Conservation (phyloP, 129 eudicot genomes). For the Helianthus tuberosus region DNA sequence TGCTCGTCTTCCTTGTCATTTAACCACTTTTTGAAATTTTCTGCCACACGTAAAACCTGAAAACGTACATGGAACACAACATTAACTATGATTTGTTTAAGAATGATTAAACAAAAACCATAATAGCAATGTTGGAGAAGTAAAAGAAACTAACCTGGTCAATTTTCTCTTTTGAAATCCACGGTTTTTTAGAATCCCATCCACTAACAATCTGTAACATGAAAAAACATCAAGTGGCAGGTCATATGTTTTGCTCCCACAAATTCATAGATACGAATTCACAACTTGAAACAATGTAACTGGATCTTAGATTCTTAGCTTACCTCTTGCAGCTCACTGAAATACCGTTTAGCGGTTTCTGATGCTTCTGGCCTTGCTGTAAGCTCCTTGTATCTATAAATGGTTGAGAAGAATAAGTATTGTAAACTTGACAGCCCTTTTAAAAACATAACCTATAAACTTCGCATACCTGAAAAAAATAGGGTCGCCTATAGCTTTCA, state of each 20-base stretch:
- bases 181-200: constrained; percentile 85
- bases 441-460: constrained; percentile 3
- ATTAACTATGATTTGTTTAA: not conserved
- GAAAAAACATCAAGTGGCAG: not conserved
- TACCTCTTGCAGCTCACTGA: constrained; percentile 81
- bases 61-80: constrained; percentile 14
- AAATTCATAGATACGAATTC: not conserved
- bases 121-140: not conserved
- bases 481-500: constrained; percentile 93
- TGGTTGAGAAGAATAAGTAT: constrained; percentile 22
- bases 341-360: constrained; percentile 62
- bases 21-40: constrained; percentile 80
- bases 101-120: not conserved
- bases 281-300: constrained; percentile 16
- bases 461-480: constrained; percentile 75
- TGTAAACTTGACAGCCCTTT: constrained; percentile 10
- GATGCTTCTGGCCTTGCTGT: constrained; percentile 90
- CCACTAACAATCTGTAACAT: constrained; percentile 72
- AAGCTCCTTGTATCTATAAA: constrained; percentile 70
- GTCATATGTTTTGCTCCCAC: constrained; percentile 20
- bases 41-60: constrained; percentile 68
- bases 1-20: constrained; percentile 91
- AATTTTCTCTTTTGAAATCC: constrained; percentile 81
- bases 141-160: constrained; percentile 63
- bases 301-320: constrained; percentile 23